These are phyloP conservation scores for Amyloporia xantha DNA, from an alignment of 768 basidiomycete genomes.

Conservation along the genomic window DNA sequence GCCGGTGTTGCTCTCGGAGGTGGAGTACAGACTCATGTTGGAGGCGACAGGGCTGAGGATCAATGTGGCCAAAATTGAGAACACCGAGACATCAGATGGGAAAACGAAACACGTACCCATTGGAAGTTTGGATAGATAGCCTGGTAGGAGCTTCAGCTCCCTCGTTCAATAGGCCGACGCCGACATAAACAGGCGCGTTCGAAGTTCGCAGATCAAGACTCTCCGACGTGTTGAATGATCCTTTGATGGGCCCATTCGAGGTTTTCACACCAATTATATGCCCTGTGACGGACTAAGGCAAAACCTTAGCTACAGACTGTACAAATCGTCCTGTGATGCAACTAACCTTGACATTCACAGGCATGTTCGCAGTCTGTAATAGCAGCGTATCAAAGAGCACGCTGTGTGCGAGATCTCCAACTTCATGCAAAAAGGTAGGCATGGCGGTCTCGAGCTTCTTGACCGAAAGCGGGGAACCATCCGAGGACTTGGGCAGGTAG, in stretches of 20 bases:
- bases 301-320: neutral
- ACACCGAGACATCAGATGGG: too few species aligned
- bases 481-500: slow-evolving; percentile 21
- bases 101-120: slow-evolving; percentile 33
- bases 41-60: slow-evolving; percentile 15
- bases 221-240: slow-evolving; percentile 29
- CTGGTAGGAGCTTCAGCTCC: slow-evolving; percentile 22
- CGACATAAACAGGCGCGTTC: slow-evolving; percentile 28
- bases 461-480: slow-evolving; percentile 17
- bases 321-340: neutral
- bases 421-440: slow-evolving; percentile 22
- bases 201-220: slow-evolving; percentile 26
- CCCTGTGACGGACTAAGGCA: slow-evolving; percentile 26
- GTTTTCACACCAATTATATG: slow-evolving; percentile 19
- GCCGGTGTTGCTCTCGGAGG: slow-evolving; percentile 9
- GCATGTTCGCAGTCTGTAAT: slow-evolving; percentile 19
- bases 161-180: slow-evolving; percentile 31
- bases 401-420: slow-evolving; percentile 23
- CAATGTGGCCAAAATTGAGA: neutral
- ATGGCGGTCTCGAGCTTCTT: slow-evolving; percentile 24
- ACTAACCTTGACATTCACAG: slow-evolving; percentile 25
- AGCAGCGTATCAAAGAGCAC: slow-evolving; percentile 24
- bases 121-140: slow-evolving; percentile 32
- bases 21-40: slow-evolving; percentile 12
- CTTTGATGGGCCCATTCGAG: slow-evolving; percentile 29